These are phyloP conservation scores for Populus euphratica DNA, from an alignment of 345 rosid genomes.

Conservation along the genomic window DNA sequence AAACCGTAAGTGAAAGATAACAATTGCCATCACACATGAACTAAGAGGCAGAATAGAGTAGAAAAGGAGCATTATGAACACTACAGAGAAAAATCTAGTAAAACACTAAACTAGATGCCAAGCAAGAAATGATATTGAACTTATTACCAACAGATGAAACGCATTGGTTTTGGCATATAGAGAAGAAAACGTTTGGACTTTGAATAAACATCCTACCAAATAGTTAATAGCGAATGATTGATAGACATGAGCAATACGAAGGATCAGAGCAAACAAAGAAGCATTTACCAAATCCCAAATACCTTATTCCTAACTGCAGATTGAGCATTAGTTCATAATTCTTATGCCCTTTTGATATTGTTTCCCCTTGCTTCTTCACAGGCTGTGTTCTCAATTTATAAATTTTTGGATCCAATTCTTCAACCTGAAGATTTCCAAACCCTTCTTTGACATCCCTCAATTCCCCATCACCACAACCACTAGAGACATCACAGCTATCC, in stretches of 20 bases:
- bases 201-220: neutral
- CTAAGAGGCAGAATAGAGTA: neutral
- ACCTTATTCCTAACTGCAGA: conserved; percentile 97
- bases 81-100: neutral
- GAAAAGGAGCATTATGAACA: neutral
- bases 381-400: conserved; percentile 48
- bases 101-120: neutral
- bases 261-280: neutral
- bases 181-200: neutral
- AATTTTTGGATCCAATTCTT: conserved; percentile 35
- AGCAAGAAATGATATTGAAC: neutral
- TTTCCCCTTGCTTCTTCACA: conserved; percentile 75
- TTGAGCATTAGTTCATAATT: conserved; percentile 98
- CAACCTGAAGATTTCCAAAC: conserved; percentile 38
- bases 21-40: neutral
- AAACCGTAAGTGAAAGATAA: neutral
- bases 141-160: neutral
- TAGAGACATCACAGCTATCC: conserved; percentile 23
- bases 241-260: neutral
- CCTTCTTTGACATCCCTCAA: conserved; percentile 43
- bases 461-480: conserved; percentile 30
- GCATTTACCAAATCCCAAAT: conserved; percentile 2
- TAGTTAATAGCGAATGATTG: neutral
- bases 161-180: neutral
- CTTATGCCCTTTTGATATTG: conserved; percentile 88